Evolutionary conservation across 495 filamentous ascomycete species (phyloP).

Genomic region (Talaromyces borbonicus): DNA sequence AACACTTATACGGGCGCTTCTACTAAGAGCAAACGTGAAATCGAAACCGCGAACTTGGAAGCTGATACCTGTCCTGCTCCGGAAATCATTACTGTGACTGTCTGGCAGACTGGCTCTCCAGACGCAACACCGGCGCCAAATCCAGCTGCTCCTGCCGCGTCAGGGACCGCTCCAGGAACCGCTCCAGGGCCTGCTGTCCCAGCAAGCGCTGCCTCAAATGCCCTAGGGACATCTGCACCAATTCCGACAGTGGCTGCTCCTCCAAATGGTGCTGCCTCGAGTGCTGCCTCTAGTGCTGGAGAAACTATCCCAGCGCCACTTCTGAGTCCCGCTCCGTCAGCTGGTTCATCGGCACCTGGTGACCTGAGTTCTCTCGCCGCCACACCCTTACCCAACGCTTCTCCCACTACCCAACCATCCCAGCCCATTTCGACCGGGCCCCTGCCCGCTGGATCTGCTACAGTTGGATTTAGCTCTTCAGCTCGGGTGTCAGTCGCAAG

Average conservation of each 20-base stretch:
- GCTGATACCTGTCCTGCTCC: slow-evolving; percentile 48
- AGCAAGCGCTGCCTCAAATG: too few relatives aligned
- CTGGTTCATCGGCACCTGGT: too few relatives aligned
- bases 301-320: too few relatives aligned
- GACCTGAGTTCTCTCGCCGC: too few relatives aligned
- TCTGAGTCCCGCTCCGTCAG: too few relatives aligned
- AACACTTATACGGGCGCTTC: slow-evolving; percentile 46
- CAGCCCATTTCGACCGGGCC: neutral
- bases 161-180: too few relatives aligned
- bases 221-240: too few relatives aligned
- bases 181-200: too few relatives aligned
- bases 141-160: neutral
- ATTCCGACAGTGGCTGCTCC: too few relatives aligned
- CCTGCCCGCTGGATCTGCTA: neutral
- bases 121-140: neutral
- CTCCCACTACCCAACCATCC: neutral
- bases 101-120: slow-evolving; percentile 1
- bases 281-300: too few relatives aligned
- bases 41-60: slow-evolving; percentile 5
- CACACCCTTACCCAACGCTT: neutral
- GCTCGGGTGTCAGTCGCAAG: neutral
- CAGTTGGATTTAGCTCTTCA: neutral
- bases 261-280: too few relatives aligned
- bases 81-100: slow-evolving; percentile 2
- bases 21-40: slow-evolving; percentile 5